Base-by-base conservation (phyloP, 2,329 filamentous ascomycete genomes). In the Macrophomina tecta region DNA sequence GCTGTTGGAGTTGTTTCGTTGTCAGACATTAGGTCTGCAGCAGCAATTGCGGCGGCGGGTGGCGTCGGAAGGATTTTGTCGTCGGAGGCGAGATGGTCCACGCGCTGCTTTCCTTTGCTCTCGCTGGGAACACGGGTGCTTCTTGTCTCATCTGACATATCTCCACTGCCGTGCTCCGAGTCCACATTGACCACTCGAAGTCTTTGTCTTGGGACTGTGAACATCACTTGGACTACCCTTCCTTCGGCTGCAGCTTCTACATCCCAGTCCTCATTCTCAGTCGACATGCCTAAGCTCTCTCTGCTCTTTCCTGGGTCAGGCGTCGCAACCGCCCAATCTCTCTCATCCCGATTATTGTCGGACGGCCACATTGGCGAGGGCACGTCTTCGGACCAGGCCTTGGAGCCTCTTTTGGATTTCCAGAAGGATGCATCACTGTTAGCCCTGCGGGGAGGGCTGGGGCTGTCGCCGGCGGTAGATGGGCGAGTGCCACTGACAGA, bases 171-270 rank as follows among this genome's bases (percentile, higher is more conserved):
- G 9, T 36, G 32, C 48, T 62, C 55, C 7, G 32, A 9, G 34
- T 67, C 66, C 12, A 62, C 66, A 36, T 98, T 98, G 23, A 97
- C 94, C n/a, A 98, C 93, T 32, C 94, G 83, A 69, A 98, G 80
- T 72, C 89, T 88, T 78, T 94, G 91, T 77, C 90, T 93, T 2
- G 95, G 94, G 68, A 97, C 93, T 0, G 94, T 97, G 78, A 97
- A 98, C 87, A 97, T 95, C 75, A 85, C 80, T 65, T 83, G 83
- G n/a, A 85, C 82, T 4, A 83, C 81, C 5, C 83, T 72, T 28
- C 79, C 75, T 61, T 79, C 78, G 1, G 80, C 82, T 4, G 82
- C 83, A 12, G 78, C 77, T 70, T 85, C 83, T 1, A 85, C 81
- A 63, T 85, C 82, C 83, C 83, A 85, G 62, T 83, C 81, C 64